phyloP scores from a whole-genome alignment of 2,329 filamentous ascomycete genomes.

The Colletotrichum chrysophilum region DNA sequence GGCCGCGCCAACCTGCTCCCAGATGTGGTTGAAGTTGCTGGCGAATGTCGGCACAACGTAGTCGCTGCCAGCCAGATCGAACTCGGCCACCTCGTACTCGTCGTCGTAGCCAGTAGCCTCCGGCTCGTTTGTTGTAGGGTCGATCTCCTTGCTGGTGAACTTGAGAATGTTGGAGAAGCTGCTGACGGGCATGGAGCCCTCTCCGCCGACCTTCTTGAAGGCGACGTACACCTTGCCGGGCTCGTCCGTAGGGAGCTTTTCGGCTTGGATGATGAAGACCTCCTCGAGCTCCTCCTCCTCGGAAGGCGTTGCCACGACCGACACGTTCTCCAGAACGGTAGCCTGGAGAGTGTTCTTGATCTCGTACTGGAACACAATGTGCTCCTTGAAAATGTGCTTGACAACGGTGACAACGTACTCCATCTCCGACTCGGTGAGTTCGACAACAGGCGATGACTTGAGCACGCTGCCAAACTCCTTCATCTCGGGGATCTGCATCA shows the following conservation, averaged over 20 bases:
- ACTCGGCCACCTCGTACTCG: slow-evolving; percentile 95
- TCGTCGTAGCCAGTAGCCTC: slow-evolving; percentile 95
- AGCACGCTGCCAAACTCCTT: slow-evolving; percentile 87
- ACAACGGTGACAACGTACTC: slow-evolving; percentile 94
- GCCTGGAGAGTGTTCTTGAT: slow-evolving; percentile 96
- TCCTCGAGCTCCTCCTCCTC: slow-evolving; percentile 87
- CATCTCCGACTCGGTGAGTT: slow-evolving; percentile 95
- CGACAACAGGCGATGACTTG: slow-evolving; percentile 85
- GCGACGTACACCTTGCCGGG: slow-evolving; percentile 95
- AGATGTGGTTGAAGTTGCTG: slow-evolving; percentile 93
- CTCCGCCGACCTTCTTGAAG: slow-evolving; percentile 83
- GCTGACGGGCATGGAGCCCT: slow-evolving; percentile 76
- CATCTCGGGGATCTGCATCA: slow-evolving; percentile 89
- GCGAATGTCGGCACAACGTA: slow-evolving; percentile 94
- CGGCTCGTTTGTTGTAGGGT: slow-evolving; percentile 89
- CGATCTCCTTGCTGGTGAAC: slow-evolving; percentile 98
- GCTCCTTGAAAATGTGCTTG: slow-evolving; percentile 98
- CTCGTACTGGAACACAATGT: slow-evolving; percentile 94
- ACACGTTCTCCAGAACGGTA: slow-evolving; percentile 89
- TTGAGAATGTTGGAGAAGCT: slow-evolving; percentile 93
- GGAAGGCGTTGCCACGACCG: slow-evolving; percentile 77
- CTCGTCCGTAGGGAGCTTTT: slow-evolving; percentile 82
- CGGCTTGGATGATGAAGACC: slow-evolving; percentile 90
- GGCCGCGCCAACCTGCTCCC: slow-evolving; percentile 89
- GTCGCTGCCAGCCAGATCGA: slow-evolving; percentile 89